Conservation (phyloP, 2,329 filamentous ascomycete species). For the Biscogniauxia mediterranea region DNA sequence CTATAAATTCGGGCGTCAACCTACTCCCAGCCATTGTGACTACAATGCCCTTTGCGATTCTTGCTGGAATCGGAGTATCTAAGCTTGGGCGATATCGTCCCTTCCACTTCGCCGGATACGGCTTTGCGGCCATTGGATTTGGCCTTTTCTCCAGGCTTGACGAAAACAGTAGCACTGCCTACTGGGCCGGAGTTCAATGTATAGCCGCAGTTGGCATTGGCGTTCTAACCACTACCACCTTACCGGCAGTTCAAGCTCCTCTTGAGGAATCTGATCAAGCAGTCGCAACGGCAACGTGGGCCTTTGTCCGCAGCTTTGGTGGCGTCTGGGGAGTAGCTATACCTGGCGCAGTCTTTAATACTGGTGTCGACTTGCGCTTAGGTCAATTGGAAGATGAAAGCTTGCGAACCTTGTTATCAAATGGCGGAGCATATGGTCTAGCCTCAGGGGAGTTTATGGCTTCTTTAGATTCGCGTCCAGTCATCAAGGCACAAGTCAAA, state of each 20-base stretch:
- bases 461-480: neutral
- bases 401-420: neutral
- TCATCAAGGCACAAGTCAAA: neutral
- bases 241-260: slow-evolving; percentile 1
- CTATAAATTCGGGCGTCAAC: neutral
- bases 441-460: neutral
- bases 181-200: neutral
- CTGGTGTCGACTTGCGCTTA: neutral
- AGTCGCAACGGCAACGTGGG: neutral
- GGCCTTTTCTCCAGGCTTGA: neutral
- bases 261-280: slow-evolving; percentile 2
- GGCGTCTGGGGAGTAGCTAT: slow-evolving; percentile 4
- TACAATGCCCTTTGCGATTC: neutral
- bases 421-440: neutral
- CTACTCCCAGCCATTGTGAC: neutral
- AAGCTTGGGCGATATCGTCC: neutral
- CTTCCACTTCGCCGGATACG: neutral
- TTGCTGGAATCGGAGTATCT: neutral
- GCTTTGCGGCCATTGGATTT: neutral
- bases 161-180: neutral
- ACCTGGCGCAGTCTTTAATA: slow-evolving; percentile 5
- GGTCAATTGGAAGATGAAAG: neutral
- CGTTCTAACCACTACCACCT: neutral
- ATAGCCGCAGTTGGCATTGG: neutral
- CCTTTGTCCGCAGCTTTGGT: slow-evolving; percentile 5